phyloP scores from a whole-genome alignment of 148 eudicot species.

The Rhododendron kiyosumense region DNA sequence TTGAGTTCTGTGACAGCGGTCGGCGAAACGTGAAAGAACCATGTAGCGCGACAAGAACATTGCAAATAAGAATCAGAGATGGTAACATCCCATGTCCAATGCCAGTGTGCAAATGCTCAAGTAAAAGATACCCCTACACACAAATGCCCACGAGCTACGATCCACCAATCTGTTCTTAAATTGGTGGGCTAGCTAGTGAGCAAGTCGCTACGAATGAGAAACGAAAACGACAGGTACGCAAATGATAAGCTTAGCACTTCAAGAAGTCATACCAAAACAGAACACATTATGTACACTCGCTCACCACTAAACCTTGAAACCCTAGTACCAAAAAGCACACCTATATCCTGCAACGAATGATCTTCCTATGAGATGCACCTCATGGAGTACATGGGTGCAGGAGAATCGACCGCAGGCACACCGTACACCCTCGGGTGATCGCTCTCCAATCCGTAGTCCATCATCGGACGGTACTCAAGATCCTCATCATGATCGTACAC shows the following conservation, averaged over 20 bases:
- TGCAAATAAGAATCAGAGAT: neutral
- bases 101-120: no score
- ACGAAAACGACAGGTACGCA: neutral
- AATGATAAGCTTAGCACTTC: neutral
- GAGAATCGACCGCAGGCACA: slow-evolving; percentile 36
- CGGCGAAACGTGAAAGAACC: neutral
- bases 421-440: slow-evolving; percentile 61
- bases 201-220: neutral
- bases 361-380: slow-evolving; percentile 45
- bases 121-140: no score
- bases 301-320: neutral
- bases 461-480: slow-evolving; percentile 68
- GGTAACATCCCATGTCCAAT: no score
- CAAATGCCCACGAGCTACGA: no score
- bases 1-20: neutral
- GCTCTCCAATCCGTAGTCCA: slow-evolving; percentile 68
- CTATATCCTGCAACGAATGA: no score
- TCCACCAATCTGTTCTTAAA: no score
- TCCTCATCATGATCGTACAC: slow-evolving; percentile 69
- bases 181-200: neutral
- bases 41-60: neutral
- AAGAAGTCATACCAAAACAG: neutral
- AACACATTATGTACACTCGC: neutral
- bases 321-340: neutral
- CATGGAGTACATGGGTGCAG: slow-evolving; percentile 44